These are phyloP conservation scores for Gomphus bonarii DNA, from an alignment of 1,284 basidiomycete genomes.

Conservation along the genomic window DNA sequence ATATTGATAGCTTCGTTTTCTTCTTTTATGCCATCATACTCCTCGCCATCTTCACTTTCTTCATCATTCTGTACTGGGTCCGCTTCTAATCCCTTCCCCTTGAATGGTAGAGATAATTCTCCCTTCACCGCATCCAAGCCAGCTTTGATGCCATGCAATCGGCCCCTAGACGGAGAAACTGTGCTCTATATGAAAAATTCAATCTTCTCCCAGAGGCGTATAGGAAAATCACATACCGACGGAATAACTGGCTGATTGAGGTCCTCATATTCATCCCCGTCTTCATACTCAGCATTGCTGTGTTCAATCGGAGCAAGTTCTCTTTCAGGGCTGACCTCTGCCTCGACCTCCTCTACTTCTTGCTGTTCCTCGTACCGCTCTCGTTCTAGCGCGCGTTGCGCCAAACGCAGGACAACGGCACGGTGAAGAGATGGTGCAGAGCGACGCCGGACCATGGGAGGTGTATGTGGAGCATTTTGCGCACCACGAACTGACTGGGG, in stretches of 20 bases:
- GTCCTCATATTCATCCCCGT: slow-evolving; percentile 10
- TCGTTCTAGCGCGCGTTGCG: slow-evolving; percentile 35
- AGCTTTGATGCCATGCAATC: background rate
- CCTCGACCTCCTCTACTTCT: slow-evolving; percentile 21
- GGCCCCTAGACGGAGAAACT: background rate
- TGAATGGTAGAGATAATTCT: slow-evolving; percentile 11
- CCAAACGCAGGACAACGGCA: slow-evolving; percentile 57
- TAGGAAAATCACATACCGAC: background rate
- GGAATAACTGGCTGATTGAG: background rate
- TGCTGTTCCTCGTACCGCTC: slow-evolving; percentile 26
- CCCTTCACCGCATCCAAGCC: background rate
- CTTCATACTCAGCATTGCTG: background rate
- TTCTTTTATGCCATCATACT: slow-evolving; percentile 4
- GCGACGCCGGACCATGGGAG: slow-evolving; percentile 24
- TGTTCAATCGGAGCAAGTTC: slow-evolving; percentile 12
- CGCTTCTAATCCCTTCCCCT: background rate
- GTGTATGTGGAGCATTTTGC: background rate
- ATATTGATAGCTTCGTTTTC: background rate
- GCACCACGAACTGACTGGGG: slow-evolving; percentile 11
- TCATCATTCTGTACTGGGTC: slow-evolving; percentile 10
- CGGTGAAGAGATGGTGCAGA: slow-evolving; percentile 43
- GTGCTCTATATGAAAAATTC: background rate
- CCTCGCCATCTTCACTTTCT: slow-evolving; percentile 11
- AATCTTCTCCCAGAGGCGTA: background rate
- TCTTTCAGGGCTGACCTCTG: slow-evolving; percentile 15